phyloP scores from a whole-genome alignment of 495 filamentous ascomycete species.

The Lasiosphaeria miniovina region DNA sequence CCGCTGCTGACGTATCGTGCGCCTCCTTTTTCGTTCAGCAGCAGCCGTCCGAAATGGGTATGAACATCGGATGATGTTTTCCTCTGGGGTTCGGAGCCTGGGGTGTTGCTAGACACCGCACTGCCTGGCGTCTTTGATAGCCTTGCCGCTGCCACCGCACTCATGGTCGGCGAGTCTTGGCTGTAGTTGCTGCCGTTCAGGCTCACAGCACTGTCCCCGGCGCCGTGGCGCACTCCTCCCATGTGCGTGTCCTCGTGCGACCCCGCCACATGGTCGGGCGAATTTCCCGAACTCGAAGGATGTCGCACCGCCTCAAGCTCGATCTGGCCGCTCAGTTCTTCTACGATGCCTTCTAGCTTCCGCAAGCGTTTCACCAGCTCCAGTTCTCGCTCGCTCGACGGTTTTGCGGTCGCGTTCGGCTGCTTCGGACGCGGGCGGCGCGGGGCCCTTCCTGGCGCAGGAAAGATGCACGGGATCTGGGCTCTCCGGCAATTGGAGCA shows the following conservation, averaged over 20 bases:
- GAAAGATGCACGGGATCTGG: slow-evolving; percentile 78
- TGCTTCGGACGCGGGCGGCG: slow-evolving; percentile 61
- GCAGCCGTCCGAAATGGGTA: slow-evolving; percentile 74
- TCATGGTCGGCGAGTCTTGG: slow-evolving; percentile 12
- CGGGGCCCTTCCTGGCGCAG: slow-evolving; percentile 76
- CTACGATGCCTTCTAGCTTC: slow-evolving; percentile 77
- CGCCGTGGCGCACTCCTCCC: slow-evolving; percentile 15
- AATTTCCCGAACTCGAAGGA: slow-evolving; percentile 35
- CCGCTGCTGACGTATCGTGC: slow-evolving; percentile 84
- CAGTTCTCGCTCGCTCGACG: slow-evolving; percentile 58
- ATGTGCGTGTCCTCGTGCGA: slow-evolving; percentile 17
- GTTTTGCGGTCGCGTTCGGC: slow-evolving; percentile 49
- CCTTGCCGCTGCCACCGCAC: neutral
- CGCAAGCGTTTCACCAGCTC: slow-evolving; percentile 75
- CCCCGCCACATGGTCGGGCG: slow-evolving; percentile 32
- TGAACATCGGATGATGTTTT: slow-evolving; percentile 46
- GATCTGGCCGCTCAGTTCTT: slow-evolving; percentile 55
- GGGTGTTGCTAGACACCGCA: slow-evolving; percentile 10
- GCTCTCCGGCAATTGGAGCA: slow-evolving; percentile 82
- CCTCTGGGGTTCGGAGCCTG: slow-evolving; percentile 18
- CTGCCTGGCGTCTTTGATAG: slow-evolving; percentile 10
- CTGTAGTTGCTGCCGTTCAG: slow-evolving; percentile 14
- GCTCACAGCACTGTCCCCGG: slow-evolving; percentile 10
- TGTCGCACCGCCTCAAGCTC: slow-evolving; percentile 45
- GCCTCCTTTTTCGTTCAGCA: slow-evolving; percentile 74